Base-by-base conservation (phyloP, 208 protist species). In the Phytomonas sp. region DNA sequence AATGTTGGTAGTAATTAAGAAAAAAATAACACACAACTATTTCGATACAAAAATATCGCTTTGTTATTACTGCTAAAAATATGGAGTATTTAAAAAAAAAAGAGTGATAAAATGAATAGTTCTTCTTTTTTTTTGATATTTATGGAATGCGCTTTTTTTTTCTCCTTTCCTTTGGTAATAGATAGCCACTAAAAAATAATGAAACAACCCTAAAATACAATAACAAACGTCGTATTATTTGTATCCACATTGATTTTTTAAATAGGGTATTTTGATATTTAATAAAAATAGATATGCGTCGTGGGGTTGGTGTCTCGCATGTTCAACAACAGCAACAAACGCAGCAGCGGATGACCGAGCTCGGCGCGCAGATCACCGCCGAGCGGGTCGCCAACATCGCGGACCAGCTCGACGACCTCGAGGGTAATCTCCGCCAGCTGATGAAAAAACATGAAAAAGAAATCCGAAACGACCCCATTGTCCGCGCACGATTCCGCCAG, bases 401-500 rank as follows among this genome's bases (percentile, higher is more conserved):
- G 26, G 87, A 95, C 45, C 79, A 92, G 77, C 80, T 95, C 8
- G 83, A 93, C 63, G 61, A 76, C n/a, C 82, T 95, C 10, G 80
- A 91, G 66, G 36, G 72, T 65, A 80, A 92, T 59, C 79, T 95
- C 40, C 83, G 83, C 12, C 45, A 37, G 11, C 74, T 95, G 0
- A 81, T 86, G 5, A 63, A 70, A 31, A 87, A 82, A 65, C 80
- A 95, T 74, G 81, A 85, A 63, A 71, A 81, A 12, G 88, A 92
- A 31, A 93, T 95, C 40, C 83, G 84, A 49, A 69, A 86, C 49
- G 91, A 95, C 70, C 87, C 91, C 0, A 70, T 93, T 2, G 85
- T 93, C n/a, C 88, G 91, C 34, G 88, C 86, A 0, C 82, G 87
- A 23, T 95, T 95, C 63, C 84, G 88, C 4, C 91, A 95, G 75